Base-by-base conservation (phyloP, 345 rosid genomes). In the Rhizophora apiculata region DNA sequence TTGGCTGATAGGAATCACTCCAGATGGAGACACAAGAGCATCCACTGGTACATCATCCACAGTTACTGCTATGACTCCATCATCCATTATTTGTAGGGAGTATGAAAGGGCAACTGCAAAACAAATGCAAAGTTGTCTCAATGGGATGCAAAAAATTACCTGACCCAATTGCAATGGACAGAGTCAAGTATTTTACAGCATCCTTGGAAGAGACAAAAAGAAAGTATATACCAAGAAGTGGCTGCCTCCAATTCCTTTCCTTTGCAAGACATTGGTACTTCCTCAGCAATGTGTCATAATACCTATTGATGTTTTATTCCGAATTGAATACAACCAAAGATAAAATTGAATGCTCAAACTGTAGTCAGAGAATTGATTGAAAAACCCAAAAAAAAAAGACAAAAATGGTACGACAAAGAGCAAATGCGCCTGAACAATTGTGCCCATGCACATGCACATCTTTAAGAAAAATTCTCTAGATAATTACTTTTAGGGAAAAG, bases 41-140 rank as follows among this genome's bases (percentile, higher is more conserved):
- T 90, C 96, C 49, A 92, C 83, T 34, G 76, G 76, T 31, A 87
- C 76, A 77, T 95, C 97, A 48, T 76, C 69, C 16, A 81, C 68
- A 68, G 97, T 87, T 39, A 86, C 60, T 24, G 97, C 85, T 74
- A 95, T 79, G 65, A 72, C 68, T 77, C 79, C 93, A 20, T 87
- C 89, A 70, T 95, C 93, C 75, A 90, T 62, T 70, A 92, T 87
- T 82, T 95, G 99, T 65, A 78, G 55, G 19, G 96, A 92, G 73
- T 92, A 95, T 66, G 99, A 89, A 67, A 95, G 86, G 46, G 94
- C 96, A 81, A 88, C 98, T 91, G 87, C 86, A 81, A 69, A 65
- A 65, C 18, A 22, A 65, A 10, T 55, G 29, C 43, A n/a, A 63
- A 19, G 5, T 66, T 26, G 63, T 76, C 16, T 26, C n/a, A 68